Percentiles rank a stretch among this genome's conserved stretches.
Evolutionary conservation across 1,139 yeast species (phyloP).

Genomic region (Blastobotrys ciferrii): DNA sequence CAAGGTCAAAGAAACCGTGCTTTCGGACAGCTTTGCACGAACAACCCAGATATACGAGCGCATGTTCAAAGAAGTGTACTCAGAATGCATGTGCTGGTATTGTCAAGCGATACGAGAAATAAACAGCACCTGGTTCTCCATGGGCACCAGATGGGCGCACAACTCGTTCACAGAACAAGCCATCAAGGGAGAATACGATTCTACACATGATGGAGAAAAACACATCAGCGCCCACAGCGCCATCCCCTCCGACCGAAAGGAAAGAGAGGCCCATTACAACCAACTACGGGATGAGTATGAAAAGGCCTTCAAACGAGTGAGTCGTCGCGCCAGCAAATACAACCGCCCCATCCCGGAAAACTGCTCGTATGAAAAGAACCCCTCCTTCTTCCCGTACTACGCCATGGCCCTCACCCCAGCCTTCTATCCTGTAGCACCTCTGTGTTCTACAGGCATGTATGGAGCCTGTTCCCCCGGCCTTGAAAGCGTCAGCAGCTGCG

Average conservation of each 20-base stretch:
- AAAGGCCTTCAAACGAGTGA: constrained; percentile 1
- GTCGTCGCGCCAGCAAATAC: background rate
- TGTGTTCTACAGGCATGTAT: background rate
- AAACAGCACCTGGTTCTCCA: constrained; percentile 11
- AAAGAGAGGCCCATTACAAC: background rate
- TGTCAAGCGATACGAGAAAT: constrained; percentile 31
- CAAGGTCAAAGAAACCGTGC: constrained; percentile 31
- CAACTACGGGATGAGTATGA: background rate
- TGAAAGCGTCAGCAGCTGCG: background rate
- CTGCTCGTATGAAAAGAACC: background rate
- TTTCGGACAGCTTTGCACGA: constrained; percentile 30
- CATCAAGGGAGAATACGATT: constrained; percentile 1
- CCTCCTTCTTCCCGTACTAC: background rate
- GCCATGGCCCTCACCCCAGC: background rate
- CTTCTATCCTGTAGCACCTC: background rate
- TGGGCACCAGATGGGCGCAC: constrained; percentile 7
- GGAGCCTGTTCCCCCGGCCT: background rate
- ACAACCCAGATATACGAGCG: constrained; percentile 32
- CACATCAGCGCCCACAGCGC: constrained; percentile 27
- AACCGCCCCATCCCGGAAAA: background rate
- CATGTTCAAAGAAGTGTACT: constrained; percentile 31
- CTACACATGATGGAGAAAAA: background rate
- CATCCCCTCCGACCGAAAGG: constrained; percentile 10
- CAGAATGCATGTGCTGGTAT: constrained; percentile 37
- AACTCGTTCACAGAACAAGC: constrained; percentile 10